Evolutionary conservation across 768 basidiomycete species (phyloP), one percentile per base, ranked within the genome.

Genomic region (Cyathus striatus): DNA sequence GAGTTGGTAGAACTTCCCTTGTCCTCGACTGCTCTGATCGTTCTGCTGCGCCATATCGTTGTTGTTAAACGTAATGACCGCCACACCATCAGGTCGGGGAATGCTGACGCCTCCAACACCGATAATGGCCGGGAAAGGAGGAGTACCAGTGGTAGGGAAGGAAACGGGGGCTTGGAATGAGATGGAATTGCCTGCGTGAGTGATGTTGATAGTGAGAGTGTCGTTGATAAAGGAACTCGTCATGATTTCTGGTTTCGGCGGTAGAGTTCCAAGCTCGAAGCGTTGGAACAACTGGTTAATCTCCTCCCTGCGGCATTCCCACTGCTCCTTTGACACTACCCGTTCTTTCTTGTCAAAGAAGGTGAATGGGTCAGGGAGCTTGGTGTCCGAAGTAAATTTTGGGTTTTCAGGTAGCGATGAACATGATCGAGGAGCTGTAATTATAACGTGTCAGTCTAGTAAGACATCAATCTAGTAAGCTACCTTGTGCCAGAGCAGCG

Each of bases 1-100:
- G 35, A 81, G 66, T 35, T 66, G 65, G 62, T 72, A 81, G 68
- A 81, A 81, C 43, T 73, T 72, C 27, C 79, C 78, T 38, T 63
- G 52, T 7, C 79, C 78, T 21, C 78, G 71, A 56, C 74, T 76
- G 27, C 58, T 55, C 9, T 45, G 42, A 50, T 65, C 60, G 39
- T 59, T 61, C 53, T 81, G 75, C 16, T 64, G 61, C 7, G 71
- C 79, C 50, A 81, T 76, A 36, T 72, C 69, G 38, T 72, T 63
- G 60, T 77, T 78, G 56, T 71, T 64, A 64, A 73, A 79, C 32
- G 61, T 73, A 58, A 79, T 68, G n/a, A 65, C 50, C 4, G 75
- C 71, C 16, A 69, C 59, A 6, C 61, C 63, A 14, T 63, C 48
- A 0, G 67, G 65, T 16, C 49, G 51, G 2, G 72, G 66, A 43